Evolutionary conservation across 148 eudicot species (phyloP).

Genomic region (Pharnaceum exiguum): DNA sequence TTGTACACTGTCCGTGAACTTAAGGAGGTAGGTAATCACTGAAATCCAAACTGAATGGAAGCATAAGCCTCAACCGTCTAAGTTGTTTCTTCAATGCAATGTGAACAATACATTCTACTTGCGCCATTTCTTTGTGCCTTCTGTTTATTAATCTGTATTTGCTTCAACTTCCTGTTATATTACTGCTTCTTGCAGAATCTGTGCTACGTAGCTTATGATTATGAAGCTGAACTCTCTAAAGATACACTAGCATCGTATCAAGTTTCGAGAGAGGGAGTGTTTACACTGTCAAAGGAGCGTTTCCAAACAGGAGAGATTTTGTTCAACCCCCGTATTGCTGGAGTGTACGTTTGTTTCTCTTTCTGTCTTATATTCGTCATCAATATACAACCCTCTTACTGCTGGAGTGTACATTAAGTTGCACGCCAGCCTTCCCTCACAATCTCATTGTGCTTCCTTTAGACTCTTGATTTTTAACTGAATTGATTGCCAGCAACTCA

Average conservation of each 20-base stretch:
- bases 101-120: no score
- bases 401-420: not conserved
- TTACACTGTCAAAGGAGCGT: conserved; percentile 76
- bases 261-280: conserved; percentile 53
- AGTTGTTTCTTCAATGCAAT: no score
- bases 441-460: no score
- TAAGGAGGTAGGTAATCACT: conserved; percentile 55
- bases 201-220: conserved; percentile 87
- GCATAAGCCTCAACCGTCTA: not conserved
- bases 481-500: no score
- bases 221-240: conserved; percentile 70
- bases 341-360: conserved; percentile 60
- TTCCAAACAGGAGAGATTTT: conserved; percentile 89
- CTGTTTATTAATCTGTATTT: not conserved
- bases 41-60: not conserved
- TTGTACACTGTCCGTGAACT: conserved; percentile 81
- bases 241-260: conserved; percentile 55
- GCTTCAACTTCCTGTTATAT: not conserved
- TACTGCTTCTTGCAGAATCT: conserved; percentile 50
- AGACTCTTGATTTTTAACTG: no score
- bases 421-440: no score
- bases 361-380: conserved; percentile 5
- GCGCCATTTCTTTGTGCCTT: no score
- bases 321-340: conserved; percentile 82
- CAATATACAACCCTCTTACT: not conserved